Evolutionary conservation across 2,329 filamentous ascomycete genomes (phyloP).

Genomic region (Talaromyces sp.): DNA sequence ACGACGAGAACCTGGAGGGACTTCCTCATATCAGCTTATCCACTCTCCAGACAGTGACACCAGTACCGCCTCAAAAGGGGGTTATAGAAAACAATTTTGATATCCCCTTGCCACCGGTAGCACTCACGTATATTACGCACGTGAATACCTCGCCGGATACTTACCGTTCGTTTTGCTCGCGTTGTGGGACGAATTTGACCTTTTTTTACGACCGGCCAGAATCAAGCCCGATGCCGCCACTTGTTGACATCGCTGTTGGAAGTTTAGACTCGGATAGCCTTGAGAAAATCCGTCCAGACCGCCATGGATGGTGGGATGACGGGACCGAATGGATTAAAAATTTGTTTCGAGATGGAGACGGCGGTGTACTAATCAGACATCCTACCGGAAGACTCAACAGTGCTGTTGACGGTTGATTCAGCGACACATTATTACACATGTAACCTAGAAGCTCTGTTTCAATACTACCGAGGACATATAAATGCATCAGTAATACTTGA

Average conservation of each 20-base stretch:
- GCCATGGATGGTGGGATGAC: constrained; percentile 18
- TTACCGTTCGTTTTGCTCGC: constrained; percentile 22
- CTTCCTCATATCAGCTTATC: neutral
- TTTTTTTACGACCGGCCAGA: constrained; percentile 15
- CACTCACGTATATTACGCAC: neutral
- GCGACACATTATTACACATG: no score
- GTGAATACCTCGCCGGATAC: constrained; percentile 17
- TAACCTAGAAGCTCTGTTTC: no score
- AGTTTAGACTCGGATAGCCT: constrained; percentile 19
- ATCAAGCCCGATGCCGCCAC: constrained; percentile 3
- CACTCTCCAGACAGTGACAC: neutral
- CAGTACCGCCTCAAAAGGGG: neutral
- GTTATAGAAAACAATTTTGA: no score
- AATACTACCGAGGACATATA: no score
- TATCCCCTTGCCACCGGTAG: no score
- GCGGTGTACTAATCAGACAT: constrained; percentile 12
- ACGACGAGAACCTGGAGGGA: neutral
- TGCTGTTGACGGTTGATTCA: neutral
- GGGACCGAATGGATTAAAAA: constrained; percentile 20
- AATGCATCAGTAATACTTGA: no score
- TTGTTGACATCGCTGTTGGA: constrained; percentile 20
- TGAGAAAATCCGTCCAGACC: constrained; percentile 15
- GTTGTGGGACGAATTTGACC: constrained; percentile 23
- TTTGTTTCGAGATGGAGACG: constrained; percentile 12
- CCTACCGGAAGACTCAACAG: neutral